Conservation (phyloP, 2,329 filamentous ascomycete species). For the Cladophialophora carrionii region DNA sequence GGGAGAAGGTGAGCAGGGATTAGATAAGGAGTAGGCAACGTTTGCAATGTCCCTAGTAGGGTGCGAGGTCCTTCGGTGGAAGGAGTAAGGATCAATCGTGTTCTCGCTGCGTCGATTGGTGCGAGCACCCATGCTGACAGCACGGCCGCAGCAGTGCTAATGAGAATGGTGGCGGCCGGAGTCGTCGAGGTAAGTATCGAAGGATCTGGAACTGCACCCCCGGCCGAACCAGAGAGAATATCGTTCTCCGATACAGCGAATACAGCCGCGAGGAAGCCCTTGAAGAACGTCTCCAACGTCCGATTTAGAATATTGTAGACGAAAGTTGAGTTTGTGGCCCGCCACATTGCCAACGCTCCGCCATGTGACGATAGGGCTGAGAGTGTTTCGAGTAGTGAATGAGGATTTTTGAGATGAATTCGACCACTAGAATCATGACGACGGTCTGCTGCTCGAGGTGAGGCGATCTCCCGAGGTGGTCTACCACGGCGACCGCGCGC, state of each 20-base stretch:
- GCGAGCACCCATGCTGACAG: slow-evolving; percentile 78
- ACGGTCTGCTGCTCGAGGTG: slow-evolving; percentile 12
- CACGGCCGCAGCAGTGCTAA: slow-evolving; percentile 67
- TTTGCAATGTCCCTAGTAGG: slow-evolving; percentile 74
- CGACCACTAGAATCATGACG: slow-evolving; percentile 56
- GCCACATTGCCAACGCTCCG: slow-evolving; percentile 91
- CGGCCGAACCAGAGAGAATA: slow-evolving; percentile 51
- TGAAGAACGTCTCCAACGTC: slow-evolving; percentile 87
- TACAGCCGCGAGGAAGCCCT: slow-evolving; percentile 85
- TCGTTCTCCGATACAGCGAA: slow-evolving; percentile 84
- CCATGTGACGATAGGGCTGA: slow-evolving; percentile 87
- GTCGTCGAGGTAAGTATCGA: slow-evolving; percentile 82
- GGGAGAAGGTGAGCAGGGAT: slow-evolving; percentile 72
- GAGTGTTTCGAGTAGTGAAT: slow-evolving; percentile 84
- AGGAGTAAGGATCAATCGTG: slow-evolving; percentile 80
- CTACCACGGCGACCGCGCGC: slow-evolving; percentile 39
- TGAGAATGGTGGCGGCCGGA: slow-evolving; percentile 76
- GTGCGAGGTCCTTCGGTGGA: slow-evolving; percentile 74
- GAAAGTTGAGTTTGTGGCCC: slow-evolving; percentile 88
- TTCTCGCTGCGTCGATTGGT: slow-evolving; percentile 87
- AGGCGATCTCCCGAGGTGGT: slow-evolving; percentile 45
- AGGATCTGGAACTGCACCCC: slow-evolving; percentile 40
- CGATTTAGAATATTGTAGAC: slow-evolving; percentile 85
- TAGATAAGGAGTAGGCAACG: slow-evolving; percentile 69
- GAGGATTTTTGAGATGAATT: slow-evolving; percentile 71